Evolutionary conservation across 768 basidiomycete genomes (phyloP).

Genomic region (Mycena maculata): DNA sequence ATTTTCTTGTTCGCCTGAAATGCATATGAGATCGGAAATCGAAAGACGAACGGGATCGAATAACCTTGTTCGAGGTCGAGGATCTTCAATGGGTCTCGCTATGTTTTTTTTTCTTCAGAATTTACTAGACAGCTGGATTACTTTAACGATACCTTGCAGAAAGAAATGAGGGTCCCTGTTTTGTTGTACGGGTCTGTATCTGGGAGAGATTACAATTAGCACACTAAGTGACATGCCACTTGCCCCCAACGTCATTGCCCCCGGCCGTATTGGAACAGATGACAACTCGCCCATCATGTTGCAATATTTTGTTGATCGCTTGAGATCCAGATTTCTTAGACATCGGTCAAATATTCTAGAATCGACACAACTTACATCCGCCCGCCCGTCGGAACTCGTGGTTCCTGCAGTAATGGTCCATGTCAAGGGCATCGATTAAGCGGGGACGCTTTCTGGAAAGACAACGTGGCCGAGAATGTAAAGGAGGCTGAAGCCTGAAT

Average conservation of each 20-base stretch:
- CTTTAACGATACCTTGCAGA: conserved; percentile 44
- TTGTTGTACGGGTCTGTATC: conserved; percentile 58
- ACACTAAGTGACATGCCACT: not conserved
- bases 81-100: conserved; percentile 34
- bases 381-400: conserved; percentile 15
- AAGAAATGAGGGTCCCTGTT: conserved; percentile 59
- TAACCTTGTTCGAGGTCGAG: conserved; percentile 24
- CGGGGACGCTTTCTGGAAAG: conserved; percentile 16
- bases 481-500: not conserved
- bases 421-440: conserved; percentile 12
- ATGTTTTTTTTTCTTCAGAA: conserved; percentile 17
- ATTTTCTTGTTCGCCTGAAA: conserved; percentile 28
- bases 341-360: too few species aligned
- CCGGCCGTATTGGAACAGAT: conserved; percentile 60
- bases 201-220: conserved; percentile 29
- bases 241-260: conserved; percentile 54
- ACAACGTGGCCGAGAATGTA: conserved; percentile 8
- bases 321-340: conserved; percentile 1
- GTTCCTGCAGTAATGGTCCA: conserved; percentile 5
- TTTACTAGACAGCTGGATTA: conserved; percentile 19
- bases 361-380: conserved; percentile 16
- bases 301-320: conserved; percentile 67
- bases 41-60: not conserved
- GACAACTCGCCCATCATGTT: conserved; percentile 53
- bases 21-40: not conserved